Percentiles rank a stretch among this genome's conserved stretches.
phyloP scores from a whole-genome alignment of 1,284 basidiomycete species.

The Sanghuangporus baumii region DNA sequence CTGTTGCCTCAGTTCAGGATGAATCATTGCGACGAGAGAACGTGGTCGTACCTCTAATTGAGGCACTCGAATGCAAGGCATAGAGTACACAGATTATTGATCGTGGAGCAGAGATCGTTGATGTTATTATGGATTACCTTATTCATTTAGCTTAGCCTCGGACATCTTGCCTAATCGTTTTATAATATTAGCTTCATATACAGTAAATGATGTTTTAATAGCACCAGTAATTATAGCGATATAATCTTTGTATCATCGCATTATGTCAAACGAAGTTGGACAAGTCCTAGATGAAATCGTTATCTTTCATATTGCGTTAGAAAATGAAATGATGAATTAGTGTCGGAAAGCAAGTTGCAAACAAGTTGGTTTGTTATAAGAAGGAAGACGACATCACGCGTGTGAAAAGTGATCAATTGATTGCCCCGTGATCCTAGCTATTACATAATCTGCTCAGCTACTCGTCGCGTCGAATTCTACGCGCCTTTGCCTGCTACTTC shows the following conservation, averaged over 20 bases:
- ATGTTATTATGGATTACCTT: too few relatives aligned
- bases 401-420: not conserved
- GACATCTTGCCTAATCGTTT: too few relatives aligned
- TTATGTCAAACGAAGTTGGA: too few relatives aligned
- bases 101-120: too few relatives aligned
- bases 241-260: too few relatives aligned
- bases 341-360: not conserved
- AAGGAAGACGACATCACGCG: too few relatives aligned
- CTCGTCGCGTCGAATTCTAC: not conserved
- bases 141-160: too few relatives aligned
- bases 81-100: not conserved
- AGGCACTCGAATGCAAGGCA: not conserved
- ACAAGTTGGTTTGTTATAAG: too few relatives aligned
- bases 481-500: not conserved
- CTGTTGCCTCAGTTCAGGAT: not conserved
- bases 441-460: not conserved
- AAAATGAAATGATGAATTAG: not conserved
- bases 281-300: not conserved
- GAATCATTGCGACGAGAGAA: not conserved
- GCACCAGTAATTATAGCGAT: too few relatives aligned
- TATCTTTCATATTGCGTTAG: not conserved
- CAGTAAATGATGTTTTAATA: too few relatives aligned
- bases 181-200: not conserved
- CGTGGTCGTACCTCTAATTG: slow-evolving; percentile 1
- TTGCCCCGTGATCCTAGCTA: not conserved